A percentile compares a stretch with the other conserved stretches of the same genome.
Evolutionary conservation across 2,329 filamentous ascomycete genomes (phyloP).

Genomic region (Penicillium verrucosum): DNA sequence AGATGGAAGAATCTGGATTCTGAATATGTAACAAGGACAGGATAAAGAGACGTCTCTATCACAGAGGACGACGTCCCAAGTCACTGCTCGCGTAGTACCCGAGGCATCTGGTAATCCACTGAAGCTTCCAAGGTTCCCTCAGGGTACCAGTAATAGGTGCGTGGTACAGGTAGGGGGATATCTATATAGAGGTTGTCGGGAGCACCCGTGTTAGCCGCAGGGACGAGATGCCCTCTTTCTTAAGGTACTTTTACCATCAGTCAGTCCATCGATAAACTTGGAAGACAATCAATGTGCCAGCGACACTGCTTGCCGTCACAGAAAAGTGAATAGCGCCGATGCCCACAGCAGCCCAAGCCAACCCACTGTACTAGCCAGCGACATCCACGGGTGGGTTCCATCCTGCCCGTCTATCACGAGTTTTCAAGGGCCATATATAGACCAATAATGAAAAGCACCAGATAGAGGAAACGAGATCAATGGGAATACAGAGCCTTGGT

Average conservation of each 20-base stretch:
- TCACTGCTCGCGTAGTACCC: not conserved
- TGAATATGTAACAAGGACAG: too few relatives aligned
- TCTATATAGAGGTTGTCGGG: not conserved
- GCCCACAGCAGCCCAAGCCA: not conserved
- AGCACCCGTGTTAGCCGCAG: too few relatives aligned
- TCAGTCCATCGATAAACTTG: not conserved
- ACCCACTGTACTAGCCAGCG: not conserved
- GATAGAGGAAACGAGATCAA: too few relatives aligned
- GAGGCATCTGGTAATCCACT: not conserved
- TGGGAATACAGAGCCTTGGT: too few relatives aligned
- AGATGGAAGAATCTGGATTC: not conserved
- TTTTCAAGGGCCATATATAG: not conserved
- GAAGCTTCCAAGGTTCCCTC: not conserved
- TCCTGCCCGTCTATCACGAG: not conserved
- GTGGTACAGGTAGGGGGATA: not conserved
- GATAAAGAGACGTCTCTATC: too few relatives aligned
- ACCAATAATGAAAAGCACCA: not conserved
- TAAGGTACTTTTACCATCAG: too few relatives aligned
- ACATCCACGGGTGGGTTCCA: not conserved
- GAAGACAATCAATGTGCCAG: too few relatives aligned
- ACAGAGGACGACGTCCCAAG: too few relatives aligned
- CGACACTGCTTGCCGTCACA: too few relatives aligned
- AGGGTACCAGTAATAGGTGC: not conserved
- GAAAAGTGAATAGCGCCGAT: too few relatives aligned
- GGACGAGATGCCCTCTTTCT: rapidly evolving